Conservation (phyloP, 2,329 filamentous ascomycete species). For the Tolypocladium endophyticum region DNA sequence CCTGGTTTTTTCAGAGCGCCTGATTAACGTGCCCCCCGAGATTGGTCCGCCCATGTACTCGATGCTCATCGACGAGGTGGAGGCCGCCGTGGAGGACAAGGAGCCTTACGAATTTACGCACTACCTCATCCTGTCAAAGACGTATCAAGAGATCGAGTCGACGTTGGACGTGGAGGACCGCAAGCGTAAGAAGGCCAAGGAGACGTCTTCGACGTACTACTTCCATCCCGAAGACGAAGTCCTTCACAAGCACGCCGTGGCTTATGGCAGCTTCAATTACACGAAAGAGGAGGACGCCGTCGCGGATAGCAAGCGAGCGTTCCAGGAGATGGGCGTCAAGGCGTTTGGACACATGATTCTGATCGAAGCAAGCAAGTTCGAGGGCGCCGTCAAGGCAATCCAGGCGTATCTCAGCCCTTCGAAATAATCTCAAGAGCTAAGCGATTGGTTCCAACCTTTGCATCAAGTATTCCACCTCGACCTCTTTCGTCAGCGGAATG, state of each 20-base stretch:
- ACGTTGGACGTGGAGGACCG: slow-evolving; percentile 55
- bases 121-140: slow-evolving; percentile 84
- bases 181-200: slow-evolving; percentile 55
- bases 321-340: slow-evolving; percentile 85
- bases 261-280: slow-evolving; percentile 62
- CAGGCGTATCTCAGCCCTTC: slow-evolving; percentile 58
- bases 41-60: slow-evolving; percentile 88
- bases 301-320: slow-evolving; percentile 86
- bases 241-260: slow-evolving; percentile 64
- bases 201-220: slow-evolving; percentile 60
- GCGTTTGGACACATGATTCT: slow-evolving; percentile 76
- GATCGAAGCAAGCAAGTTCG: slow-evolving; percentile 71
- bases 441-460: slow-evolving; percentile 55
- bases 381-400: slow-evolving; percentile 64
- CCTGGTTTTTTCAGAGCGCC: slow-evolving; percentile 78
- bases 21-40: slow-evolving; percentile 95
- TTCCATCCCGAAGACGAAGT: slow-evolving; percentile 97
- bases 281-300: slow-evolving; percentile 71
- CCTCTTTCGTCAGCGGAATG: slow-evolving; percentile 94
- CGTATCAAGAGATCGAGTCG: slow-evolving; percentile 82
- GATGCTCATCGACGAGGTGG: slow-evolving; percentile 87
- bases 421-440: slow-evolving; percentile 17
- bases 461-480: slow-evolving; percentile 98
- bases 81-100: slow-evolving; percentile 77
- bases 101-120: slow-evolving; percentile 91